Percentiles rank a stretch among this genome's conserved stretches.
These are phyloP conservation scores for Quercus phellos DNA, from an alignment of 331 rosid species.

Conservation along the genomic window DNA sequence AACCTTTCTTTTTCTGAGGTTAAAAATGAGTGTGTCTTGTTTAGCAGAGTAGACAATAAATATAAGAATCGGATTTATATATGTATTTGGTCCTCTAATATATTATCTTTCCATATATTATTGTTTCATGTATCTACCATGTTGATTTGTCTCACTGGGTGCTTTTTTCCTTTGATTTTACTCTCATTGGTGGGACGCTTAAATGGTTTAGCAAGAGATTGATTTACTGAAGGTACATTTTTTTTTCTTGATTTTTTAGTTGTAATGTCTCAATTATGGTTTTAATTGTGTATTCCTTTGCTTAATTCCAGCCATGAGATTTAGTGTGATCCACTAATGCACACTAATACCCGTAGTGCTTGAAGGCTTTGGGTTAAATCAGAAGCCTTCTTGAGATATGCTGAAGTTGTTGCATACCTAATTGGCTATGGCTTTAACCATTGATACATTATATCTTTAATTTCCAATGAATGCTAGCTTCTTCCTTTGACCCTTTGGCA, in stretches of 20 bases:
- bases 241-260: slow-evolving; percentile 9
- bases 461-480: not conserved
- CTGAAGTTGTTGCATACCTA: not conserved
- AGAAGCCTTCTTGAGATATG: not conserved
- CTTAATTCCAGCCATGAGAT: not conserved
- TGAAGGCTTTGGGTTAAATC: slow-evolving; percentile 11
- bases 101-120: slow-evolving; percentile 2
- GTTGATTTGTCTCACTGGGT: slow-evolving; percentile 36
- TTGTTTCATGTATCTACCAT: slow-evolving; percentile 15
- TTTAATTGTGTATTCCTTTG: slow-evolving; percentile 8
- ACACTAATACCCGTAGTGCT: not conserved
- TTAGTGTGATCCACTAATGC: not conserved
- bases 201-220: slow-evolving; percentile 83
- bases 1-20: not conserved
- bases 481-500: not conserved
- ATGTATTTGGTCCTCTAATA: not conserved
- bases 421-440: not conserved
- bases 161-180: slow-evolving; percentile 30
- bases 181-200: slow-evolving; percentile 32
- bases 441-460: not conserved
- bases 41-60: not conserved
- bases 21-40: not conserved
- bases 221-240: slow-evolving; percentile 84
- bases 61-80: not conserved
- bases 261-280: slow-evolving; percentile 10